Percentiles rank a stretch among this genome's conserved stretches.
Evolutionary conservation across 108 stramenopile species (phyloP).

Genomic region (Epipyxis sp.): DNA sequence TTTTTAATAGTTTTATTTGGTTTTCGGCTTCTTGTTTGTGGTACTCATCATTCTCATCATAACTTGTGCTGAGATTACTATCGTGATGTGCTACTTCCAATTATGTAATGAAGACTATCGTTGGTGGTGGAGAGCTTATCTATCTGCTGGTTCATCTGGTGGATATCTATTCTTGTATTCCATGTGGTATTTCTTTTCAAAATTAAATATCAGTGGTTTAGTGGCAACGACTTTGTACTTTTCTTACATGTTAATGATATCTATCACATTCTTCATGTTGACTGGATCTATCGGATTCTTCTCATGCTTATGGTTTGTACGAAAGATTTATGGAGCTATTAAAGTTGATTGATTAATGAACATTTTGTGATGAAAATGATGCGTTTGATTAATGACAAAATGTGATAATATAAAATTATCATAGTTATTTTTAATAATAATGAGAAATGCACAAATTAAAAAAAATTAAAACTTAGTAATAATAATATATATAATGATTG

Average conservation of each 20-base stretch:
- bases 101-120: constrained; percentile 96
- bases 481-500: no score
- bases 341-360: constrained; percentile 30
- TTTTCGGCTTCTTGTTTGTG: constrained; percentile 93
- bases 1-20: constrained; percentile 79
- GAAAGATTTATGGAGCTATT: constrained; percentile 35
- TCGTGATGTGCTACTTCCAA: constrained; percentile 97
- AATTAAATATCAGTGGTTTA: constrained; percentile 77
- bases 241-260: constrained; percentile 18
- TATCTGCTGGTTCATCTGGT: constrained; percentile 79
- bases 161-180: constrained; percentile 93
- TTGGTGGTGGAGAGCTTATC: constrained; percentile 99
- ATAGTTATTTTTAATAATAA: no score
- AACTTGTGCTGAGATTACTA: constrained; percentile 93
- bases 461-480: no score
- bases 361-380: no score
- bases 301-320: constrained; percentile 35
- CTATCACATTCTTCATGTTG: constrained; percentile 57
- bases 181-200: constrained; percentile 76
- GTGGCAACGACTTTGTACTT: constrained; percentile 86
- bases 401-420: no score
- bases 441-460: no score
- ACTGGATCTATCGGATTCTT: constrained; percentile 75
- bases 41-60: constrained; percentile 88
- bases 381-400: no score